These are phyloP conservation scores for Dryas alaskensis DNA, from an alignment of 306 rosid species.

Conservation along the genomic window DNA sequence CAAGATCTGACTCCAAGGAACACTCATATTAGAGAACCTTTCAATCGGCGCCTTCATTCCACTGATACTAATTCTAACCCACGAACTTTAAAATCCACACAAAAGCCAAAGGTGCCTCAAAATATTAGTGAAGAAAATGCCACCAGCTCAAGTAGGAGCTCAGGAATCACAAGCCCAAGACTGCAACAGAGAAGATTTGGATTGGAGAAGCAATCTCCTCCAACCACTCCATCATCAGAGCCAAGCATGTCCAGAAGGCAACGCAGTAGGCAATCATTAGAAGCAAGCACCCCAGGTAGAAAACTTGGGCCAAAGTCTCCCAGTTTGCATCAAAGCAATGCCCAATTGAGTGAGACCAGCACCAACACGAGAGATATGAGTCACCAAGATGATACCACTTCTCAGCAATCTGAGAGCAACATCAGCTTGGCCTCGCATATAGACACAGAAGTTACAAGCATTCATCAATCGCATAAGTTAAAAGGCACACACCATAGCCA, in stretches of 20 bases:
- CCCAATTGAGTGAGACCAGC: conserved; percentile 32
- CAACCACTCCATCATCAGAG: conserved; percentile 39
- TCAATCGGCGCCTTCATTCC: conserved; percentile 27
- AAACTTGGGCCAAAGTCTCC: conserved; percentile 45
- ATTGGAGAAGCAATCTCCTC: conserved; percentile 59
- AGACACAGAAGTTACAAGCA: conserved; percentile 37
- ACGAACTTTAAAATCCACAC: conserved; percentile 39
- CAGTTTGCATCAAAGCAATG: conserved; percentile 38
- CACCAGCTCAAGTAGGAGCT: conserved; percentile 29
- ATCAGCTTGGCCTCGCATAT: conserved; percentile 32
- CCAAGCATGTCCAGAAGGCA: conserved; percentile 47
- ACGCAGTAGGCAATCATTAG: conserved; percentile 30
- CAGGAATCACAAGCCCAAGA: conserved; percentile 56
- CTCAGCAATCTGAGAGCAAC: conserved; percentile 49
- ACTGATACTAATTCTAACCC: conserved; percentile 36
- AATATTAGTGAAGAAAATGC: conserved; percentile 33
- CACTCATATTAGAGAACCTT: conserved; percentile 30
- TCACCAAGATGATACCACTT: conserved; percentile 37
- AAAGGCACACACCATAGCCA: conserved; percentile 26
- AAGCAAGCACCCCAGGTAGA: conserved; percentile 39
- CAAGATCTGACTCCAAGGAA: conserved; percentile 35
- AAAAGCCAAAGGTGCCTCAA: conserved; percentile 36
- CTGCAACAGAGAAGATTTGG: conserved; percentile 47
- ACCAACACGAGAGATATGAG: conserved; percentile 34
- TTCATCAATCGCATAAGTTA: conserved; percentile 35